phyloP scores from a whole-genome alignment of 352 stramenopile species.

The Pythium vanterpoolii region DNA sequence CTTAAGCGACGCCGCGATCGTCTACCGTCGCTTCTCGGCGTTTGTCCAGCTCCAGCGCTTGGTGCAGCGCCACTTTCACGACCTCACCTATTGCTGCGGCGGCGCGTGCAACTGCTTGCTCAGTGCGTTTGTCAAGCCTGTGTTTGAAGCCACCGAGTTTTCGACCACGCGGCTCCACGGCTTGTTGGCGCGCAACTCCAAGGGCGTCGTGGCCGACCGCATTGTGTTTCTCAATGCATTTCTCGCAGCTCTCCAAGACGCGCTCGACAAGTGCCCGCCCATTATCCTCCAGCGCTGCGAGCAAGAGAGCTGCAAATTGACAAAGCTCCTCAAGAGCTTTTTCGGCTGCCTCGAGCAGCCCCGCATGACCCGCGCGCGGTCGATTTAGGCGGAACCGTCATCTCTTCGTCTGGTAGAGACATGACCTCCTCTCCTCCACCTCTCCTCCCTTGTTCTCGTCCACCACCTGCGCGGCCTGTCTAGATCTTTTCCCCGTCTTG shows the following conservation, averaged over 20 bases:
- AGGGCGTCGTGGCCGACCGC: slow-evolving; percentile 63
- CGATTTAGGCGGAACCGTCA: slow-evolving; percentile 6
- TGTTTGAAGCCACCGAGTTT: slow-evolving; percentile 77
- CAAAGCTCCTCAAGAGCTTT: slow-evolving; percentile 86
- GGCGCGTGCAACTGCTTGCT: slow-evolving; percentile 69
- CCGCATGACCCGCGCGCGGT: slow-evolving; percentile 14
- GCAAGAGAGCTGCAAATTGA: slow-evolving; percentile 79
- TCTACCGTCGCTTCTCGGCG: slow-evolving; percentile 83
- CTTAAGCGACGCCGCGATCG: slow-evolving; percentile 46
- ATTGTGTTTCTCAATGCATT: slow-evolving; percentile 85
- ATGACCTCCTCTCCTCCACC: not conserved
- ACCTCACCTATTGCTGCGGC: slow-evolving; percentile 59
- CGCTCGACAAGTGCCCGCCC: slow-evolving; percentile 71
- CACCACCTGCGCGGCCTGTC: not conserved
- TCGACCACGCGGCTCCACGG: slow-evolving; percentile 39
- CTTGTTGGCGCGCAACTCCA: slow-evolving; percentile 16
- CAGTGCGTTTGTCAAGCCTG: slow-evolving; percentile 54
- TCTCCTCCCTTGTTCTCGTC: not conserved
- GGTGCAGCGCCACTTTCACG: slow-evolving; percentile 61
- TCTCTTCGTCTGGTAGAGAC: not conserved
- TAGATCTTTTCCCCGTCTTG: not conserved
- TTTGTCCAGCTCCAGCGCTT: slow-evolving; percentile 84
- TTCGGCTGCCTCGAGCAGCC: slow-evolving; percentile 32
- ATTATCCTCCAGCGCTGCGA: slow-evolving; percentile 72
- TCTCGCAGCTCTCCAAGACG: slow-evolving; percentile 67